Conservation (phyloP, 768 basidiomycete genomes). For the Agaricus sinodeliciosus region DNA sequence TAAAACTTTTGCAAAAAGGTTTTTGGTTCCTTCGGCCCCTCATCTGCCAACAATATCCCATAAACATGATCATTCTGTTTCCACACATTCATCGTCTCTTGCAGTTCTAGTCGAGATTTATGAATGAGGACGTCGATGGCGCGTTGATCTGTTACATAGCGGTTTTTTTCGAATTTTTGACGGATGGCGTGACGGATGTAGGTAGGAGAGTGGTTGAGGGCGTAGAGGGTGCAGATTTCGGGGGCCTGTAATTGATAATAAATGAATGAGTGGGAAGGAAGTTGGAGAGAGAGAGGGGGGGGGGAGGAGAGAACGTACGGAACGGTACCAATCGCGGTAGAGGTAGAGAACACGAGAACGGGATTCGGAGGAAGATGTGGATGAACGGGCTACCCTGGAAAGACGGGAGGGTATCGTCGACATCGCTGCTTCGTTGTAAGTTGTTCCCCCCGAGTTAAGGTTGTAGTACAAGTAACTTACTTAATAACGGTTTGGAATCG, state of each 20-base stretch:
- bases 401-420: conserved; percentile 86
- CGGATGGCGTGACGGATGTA: conserved; percentile 79
- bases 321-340: conserved; percentile 92
- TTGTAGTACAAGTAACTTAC: too few species aligned
- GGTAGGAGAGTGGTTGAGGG: conserved; percentile 71
- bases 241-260: too few species aligned
- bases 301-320: conserved; percentile 44
- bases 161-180: conserved; percentile 81
- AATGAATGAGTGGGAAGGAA: too few species aligned
- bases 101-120: conserved; percentile 83
- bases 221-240: conserved; percentile 78
- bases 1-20: conserved; percentile 83
- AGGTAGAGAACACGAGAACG: conserved; percentile 64
- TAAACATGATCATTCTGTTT: conserved; percentile 79
- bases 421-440: conserved; percentile 22
- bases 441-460: conserved; percentile 6
- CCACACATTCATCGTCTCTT: conserved; percentile 95
- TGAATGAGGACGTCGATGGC: conserved; percentile 82
- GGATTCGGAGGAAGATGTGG: conserved; percentile 50
- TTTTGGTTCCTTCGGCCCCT: conserved; percentile 26
- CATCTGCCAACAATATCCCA: conserved; percentile 48
- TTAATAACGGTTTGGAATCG: conserved; percentile 15
- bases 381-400: conserved; percentile 61
- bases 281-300: neutral
- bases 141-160: conserved; percentile 71